Base-by-base conservation (phyloP, 768 basidiomycete species). In the Cystoderma amianthinum region DNA sequence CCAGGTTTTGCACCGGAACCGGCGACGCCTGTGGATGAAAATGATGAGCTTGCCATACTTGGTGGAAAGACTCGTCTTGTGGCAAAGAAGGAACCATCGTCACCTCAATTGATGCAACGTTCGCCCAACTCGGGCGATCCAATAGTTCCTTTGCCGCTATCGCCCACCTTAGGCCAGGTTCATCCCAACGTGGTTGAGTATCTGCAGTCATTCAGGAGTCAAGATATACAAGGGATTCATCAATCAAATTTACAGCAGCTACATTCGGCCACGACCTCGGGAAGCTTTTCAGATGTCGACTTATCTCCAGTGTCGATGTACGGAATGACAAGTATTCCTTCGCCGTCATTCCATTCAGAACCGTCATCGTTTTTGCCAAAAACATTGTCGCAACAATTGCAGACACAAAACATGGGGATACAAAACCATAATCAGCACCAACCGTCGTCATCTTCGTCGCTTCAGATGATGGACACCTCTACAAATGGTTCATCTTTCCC, bases 121-220 rank as follows among this genome's bases (percentile, higher is more conserved):
- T 87, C 85, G 5, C 85, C 85, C 5, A 74, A 65, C n/a, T 78
- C 83, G 7, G 71, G 69, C 36, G 80, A 85, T 49, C 85, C 85
- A 2, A 70, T 86, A 18, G 79, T 87, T 6, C 85, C 85, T 13
- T 62, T 87, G 4, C 82, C 83, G 2, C 54, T 87, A 30, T 68
- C 73, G 15, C 65, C 74, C 3, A 67, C 68, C 11, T 57, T 66
- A 37, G 64, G 71, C 18, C 65, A 69, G 16, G 65, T 82, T 15
- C 75, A 85, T 46, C 78, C 78, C 5, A 76, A 59, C n/a, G 72
- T 87, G 2, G 64, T 79, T 40, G 80, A 82, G 45, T 88, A 88
- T 52, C 59, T 88, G 42, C 70, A 71, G 34, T 78, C 84, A 5
- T 87, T 88, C 49, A 54, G 42, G 21, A 41, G 41, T 12, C 37